Evolutionary conservation across 805 yeast species (phyloP).

Genomic region (Suhomyces faveliae): DNA sequence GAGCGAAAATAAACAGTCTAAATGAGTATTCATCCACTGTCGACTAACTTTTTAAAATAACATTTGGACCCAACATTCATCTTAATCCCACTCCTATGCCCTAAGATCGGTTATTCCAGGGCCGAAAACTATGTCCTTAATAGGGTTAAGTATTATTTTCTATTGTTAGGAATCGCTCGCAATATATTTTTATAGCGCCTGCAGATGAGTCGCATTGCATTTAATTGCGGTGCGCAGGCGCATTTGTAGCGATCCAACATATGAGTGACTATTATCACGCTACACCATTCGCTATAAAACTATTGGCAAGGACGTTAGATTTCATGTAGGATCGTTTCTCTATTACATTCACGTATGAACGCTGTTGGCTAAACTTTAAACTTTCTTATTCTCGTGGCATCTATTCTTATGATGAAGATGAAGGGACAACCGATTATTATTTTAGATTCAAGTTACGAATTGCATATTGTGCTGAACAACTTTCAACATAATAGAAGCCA

Average conservation of each 20-base stretch:
- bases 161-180: background rate
- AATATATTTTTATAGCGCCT: background rate
- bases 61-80: background rate
- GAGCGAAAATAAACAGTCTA: background rate
- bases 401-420: background rate
- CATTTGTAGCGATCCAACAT: background rate
- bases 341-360: background rate
- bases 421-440: background rate
- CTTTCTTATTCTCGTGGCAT: background rate
- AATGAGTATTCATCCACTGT: background rate
- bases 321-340: background rate
- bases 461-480: background rate
- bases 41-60: background rate
- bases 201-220: background rate
- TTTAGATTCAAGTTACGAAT: constrained; percentile 4
- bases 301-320: background rate
- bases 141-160: background rate
- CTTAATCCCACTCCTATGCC: background rate
- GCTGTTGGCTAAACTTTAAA: background rate
- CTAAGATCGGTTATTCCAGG: background rate
- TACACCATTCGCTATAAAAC: background rate
- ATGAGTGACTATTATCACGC: background rate
- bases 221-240: background rate
- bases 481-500: background rate
- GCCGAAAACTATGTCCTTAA: background rate